phyloP scores from a whole-genome alignment of 257 asterid species.

The Nicotiana otophora region DNA sequence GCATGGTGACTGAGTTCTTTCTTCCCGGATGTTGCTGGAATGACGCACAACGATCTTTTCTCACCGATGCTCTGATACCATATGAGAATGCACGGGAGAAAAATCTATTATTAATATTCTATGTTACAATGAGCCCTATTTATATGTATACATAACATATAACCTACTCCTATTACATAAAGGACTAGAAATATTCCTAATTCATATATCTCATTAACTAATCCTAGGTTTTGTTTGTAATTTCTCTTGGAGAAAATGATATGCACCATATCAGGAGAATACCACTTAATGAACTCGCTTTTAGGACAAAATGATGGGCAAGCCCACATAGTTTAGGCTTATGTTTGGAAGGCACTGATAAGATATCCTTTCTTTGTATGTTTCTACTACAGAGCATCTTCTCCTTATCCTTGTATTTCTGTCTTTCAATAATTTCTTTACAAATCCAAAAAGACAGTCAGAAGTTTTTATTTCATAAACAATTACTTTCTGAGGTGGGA shows the following conservation, averaged over 20 bases:
- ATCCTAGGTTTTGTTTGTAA: neutral
- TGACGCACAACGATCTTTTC: no score
- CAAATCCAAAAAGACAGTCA: neutral
- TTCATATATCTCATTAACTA: neutral
- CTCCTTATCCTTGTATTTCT: neutral
- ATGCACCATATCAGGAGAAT: neutral
- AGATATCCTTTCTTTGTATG: neutral
- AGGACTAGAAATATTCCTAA: neutral
- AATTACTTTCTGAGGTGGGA: neutral
- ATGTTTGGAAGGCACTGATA: neutral
- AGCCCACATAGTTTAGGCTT: neutral
- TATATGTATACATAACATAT: no score
- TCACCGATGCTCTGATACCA: no score
- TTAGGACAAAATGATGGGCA: neutral
- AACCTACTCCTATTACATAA: no score
- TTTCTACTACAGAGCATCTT: neutral
- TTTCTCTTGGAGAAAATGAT: neutral
- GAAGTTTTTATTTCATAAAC: neutral
- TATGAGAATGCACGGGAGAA: no score
- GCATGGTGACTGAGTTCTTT: no score
- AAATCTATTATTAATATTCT: no score
- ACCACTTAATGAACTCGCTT: neutral
- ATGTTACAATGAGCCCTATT: no score
- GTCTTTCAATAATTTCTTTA: neutral
- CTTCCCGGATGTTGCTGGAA: no score